Conservation (phyloP, 129 eudicot genomes). For the Chrysanthemum lavandulifolium region DNA sequence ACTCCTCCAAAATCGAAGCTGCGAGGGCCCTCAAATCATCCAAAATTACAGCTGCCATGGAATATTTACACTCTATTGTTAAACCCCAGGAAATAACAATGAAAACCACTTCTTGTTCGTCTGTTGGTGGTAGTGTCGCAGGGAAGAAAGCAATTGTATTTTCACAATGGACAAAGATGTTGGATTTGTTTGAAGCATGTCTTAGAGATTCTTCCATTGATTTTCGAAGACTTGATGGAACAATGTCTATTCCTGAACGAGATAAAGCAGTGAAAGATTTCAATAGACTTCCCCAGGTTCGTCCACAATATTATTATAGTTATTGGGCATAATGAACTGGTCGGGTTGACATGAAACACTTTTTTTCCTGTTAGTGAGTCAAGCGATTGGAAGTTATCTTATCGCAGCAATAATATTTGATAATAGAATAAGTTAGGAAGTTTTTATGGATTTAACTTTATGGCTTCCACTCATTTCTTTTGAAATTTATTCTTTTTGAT, state of each 20-base stretch:
- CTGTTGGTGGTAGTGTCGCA: slow-evolving; percentile 20
- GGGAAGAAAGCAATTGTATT: slow-evolving; percentile 96
- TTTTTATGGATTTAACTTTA: too few relatives aligned
- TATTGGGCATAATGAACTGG: too few relatives aligned
- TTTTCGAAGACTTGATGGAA: slow-evolving; percentile 92
- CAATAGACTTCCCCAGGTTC: slow-evolving; percentile 89
- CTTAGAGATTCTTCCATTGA: slow-evolving; percentile 64
- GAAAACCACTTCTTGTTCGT: slow-evolving; percentile 6
- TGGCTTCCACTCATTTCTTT: too few relatives aligned
- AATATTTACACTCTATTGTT: slow-evolving; percentile 56
- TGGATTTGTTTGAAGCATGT: slow-evolving; percentile 90
- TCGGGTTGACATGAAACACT: too few relatives aligned
- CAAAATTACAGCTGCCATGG: slow-evolving; percentile 15
- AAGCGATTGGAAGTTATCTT: too few relatives aligned
- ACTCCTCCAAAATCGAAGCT: slow-evolving; percentile 83
- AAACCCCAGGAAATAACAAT: slow-evolving; percentile 31
- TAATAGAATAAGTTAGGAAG: too few relatives aligned
- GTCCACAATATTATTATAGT: slow-evolving; percentile 7
- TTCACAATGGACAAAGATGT: slow-evolving; percentile 98
- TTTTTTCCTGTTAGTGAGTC: too few relatives aligned
- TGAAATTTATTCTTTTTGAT: too few relatives aligned
- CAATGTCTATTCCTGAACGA: slow-evolving; percentile 85
- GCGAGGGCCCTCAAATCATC: slow-evolving; percentile 24
- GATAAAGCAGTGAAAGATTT: slow-evolving; percentile 95
- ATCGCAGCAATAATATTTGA: too few relatives aligned